Percentiles rank a stretch among this genome's conserved stretches.
phyloP scores from a whole-genome alignment of 2,329 filamentous ascomycete genomes.

The Orbilia blumenaviensis region DNA sequence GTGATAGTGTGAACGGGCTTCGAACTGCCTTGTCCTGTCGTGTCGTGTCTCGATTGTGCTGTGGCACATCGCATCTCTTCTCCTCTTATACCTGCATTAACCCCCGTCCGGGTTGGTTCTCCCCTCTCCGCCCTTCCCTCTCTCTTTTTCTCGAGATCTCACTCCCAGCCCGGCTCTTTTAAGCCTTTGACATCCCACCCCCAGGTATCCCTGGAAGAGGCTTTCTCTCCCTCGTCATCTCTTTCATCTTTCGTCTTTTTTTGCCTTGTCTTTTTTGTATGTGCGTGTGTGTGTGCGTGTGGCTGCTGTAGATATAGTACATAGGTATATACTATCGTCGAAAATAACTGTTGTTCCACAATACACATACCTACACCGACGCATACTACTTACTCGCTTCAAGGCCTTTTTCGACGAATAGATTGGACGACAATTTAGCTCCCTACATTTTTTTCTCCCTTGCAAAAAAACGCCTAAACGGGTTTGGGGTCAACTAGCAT shows the following conservation, averaged over 20 bases:
- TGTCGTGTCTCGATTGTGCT: too few relatives aligned
- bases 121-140: not conserved
- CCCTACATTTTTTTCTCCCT: not conserved
- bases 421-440: not conserved
- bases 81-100: constrained; percentile 11
- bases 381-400: not conserved
- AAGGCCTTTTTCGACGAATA: not conserved
- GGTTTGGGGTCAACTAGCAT: not conserved
- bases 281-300: not conserved
- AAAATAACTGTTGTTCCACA: too few relatives aligned
- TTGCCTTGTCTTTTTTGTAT: not conserved
- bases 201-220: constrained; percentile 25
- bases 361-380: not conserved
- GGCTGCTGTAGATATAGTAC: constrained; percentile 21
- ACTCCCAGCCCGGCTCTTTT: constrained; percentile 27
- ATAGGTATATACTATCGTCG: too few relatives aligned
- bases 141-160: constrained; percentile 12
- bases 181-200: constrained; percentile 4
- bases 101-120: constrained; percentile 1
- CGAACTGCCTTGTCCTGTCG: constrained; percentile 16
- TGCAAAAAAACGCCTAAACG: constrained; percentile 13
- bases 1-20: constrained; percentile 5
- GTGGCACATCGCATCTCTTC: constrained; percentile 14
- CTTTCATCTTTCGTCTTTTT: constrained; percentile 1
- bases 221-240: constrained; percentile 7